Base-by-base conservation (phyloP, 768 basidiomycete genomes). In the Naganishia antarctica region DNA sequence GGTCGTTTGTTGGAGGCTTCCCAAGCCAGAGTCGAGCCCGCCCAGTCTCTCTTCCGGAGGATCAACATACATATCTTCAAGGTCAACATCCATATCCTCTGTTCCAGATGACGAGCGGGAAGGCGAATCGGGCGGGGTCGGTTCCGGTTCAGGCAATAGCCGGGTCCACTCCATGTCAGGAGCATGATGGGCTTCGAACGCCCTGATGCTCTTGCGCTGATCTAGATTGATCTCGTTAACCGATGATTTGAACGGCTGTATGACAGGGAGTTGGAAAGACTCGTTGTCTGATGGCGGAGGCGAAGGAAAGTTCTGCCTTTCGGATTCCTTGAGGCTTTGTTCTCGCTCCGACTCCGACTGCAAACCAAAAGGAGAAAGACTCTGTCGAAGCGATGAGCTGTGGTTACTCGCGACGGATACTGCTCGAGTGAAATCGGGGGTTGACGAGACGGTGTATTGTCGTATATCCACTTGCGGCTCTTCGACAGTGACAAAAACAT, bases 161-260 rank as follows among this genome's bases (percentile, higher is more conserved):
- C 53, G 53, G 26, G 53, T 57, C 53, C 53, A 57, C 6, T 41
- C 53, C 53, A 57, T 57, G 9, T 57, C 53, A 2, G 53, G 53
- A n/a, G n/a, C 37, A 3, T 31, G 18, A 13, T 8, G n/a, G n/a
- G n/a, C n/a, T 11, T 18, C 23, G 23, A 57, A 5, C 21, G 37
- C 1, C 23, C 1, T 40, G n/a, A 41, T 7, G 15, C 18, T 37
- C 34, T 40, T 37, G 13, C 53, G 34, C 7, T 23, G 53, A n/a
- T 40, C 34, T 5, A 57, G 2, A 12, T 37, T 40, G 2, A 57
- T 29, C 3, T 41, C 34, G 13, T 23, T 21, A 11, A 29, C 34
- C 6, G 31, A 57, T 40, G 18, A 23, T 15, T 57, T 37, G 53
- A 57, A 57, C 4, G 53, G 53, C 31, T 57, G 53, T 25, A 32